Evolutionary conservation across 192 early-diverging fungal species (phyloP).

Genomic region (Spinellus fusiger): DNA sequence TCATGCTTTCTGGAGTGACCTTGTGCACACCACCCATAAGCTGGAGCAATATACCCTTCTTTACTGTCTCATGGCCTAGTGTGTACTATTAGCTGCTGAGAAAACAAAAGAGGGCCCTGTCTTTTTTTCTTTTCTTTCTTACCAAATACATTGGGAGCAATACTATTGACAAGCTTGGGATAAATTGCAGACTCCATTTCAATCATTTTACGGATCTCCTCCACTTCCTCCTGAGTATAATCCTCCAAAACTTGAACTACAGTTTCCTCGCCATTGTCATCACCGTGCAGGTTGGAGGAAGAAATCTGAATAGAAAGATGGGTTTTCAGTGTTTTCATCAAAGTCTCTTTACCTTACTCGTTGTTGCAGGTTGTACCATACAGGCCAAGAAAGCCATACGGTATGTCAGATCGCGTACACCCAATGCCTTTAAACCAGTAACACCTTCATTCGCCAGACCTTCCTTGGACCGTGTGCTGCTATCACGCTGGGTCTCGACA

Average conservation of each 20-base stretch:
- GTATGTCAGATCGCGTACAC: slow-evolving; percentile 91
- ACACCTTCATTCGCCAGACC: slow-evolving; percentile 72
- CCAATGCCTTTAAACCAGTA: slow-evolving; percentile 79
- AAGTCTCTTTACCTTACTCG: slow-evolving; percentile 17
- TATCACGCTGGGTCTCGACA: slow-evolving; percentile 54
- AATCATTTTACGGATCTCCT: slow-evolving; percentile 69
- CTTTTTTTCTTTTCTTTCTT: background rate
- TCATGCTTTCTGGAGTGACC: slow-evolving; percentile 83
- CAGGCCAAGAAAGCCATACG: slow-evolving; percentile 85
- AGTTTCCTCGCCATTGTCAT: slow-evolving; percentile 55
- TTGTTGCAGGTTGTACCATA: slow-evolving; percentile 62
- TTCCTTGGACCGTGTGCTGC: slow-evolving; percentile 36
- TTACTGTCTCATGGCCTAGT: slow-evolving; percentile 84
- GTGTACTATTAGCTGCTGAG: too few relatives aligned
- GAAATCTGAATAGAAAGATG: slow-evolving; percentile 20
- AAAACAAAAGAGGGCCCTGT: too few relatives aligned
- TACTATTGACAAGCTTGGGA: slow-evolving; percentile 69
- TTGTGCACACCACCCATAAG: slow-evolving; percentile 96
- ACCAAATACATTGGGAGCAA: slow-evolving; percentile 91
- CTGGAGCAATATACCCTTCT: slow-evolving; percentile 92
- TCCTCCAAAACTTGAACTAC: slow-evolving; percentile 54
- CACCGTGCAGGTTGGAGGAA: slow-evolving; percentile 47
- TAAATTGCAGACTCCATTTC: slow-evolving; percentile 59
- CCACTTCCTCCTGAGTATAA: slow-evolving; percentile 67
- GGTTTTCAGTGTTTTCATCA: slow-evolving; percentile 8